Percentiles rank a stretch among this genome's conserved stretches.
phyloP scores from a whole-genome alignment of 371 early-diverging fungal genomes.

The Funneliformis caledonium region DNA sequence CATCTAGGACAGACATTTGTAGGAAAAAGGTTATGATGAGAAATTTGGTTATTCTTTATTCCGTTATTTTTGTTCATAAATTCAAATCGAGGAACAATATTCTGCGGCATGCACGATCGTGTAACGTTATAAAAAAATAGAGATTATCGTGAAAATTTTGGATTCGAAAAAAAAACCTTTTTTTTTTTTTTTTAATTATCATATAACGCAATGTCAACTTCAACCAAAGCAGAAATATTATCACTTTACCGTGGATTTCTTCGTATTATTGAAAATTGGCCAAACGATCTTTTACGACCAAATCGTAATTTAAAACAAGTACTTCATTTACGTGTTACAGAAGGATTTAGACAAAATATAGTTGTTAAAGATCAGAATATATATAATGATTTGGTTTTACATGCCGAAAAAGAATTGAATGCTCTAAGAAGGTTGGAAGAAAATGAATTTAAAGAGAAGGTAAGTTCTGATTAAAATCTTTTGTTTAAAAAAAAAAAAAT shows the following conservation, averaged over 20 bases:
- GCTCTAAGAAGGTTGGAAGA: conserved; percentile 14
- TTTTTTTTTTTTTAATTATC: no score
- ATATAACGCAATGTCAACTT: no score
- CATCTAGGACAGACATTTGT: neutral
- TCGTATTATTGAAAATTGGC: conserved; percentile 28
- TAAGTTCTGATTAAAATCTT: neutral
- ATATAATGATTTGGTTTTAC: neutral
- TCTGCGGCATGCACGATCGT: no score
- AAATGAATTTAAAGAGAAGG: conserved; percentile 36
- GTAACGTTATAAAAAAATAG: no score
- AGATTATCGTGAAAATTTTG: no score
- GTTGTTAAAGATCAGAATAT: neutral
- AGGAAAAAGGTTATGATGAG: no score
- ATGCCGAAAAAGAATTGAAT: conserved; percentile 21
- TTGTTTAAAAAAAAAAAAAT: neutral
- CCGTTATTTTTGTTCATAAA: no score
- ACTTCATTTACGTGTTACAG: conserved; percentile 17
- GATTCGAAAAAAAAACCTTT: no score
- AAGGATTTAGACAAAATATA: conserved; percentile 32
- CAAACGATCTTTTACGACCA: conserved; percentile 32
- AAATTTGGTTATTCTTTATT: no score
- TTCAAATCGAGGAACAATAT: no score
- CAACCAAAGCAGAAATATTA: conserved; percentile 18
- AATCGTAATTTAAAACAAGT: conserved; percentile 22
- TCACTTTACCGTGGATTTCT: conserved; percentile 38